Conservation (phyloP, 176 grass and related monocot genomes). For the Tillandsia leiboldiana region DNA sequence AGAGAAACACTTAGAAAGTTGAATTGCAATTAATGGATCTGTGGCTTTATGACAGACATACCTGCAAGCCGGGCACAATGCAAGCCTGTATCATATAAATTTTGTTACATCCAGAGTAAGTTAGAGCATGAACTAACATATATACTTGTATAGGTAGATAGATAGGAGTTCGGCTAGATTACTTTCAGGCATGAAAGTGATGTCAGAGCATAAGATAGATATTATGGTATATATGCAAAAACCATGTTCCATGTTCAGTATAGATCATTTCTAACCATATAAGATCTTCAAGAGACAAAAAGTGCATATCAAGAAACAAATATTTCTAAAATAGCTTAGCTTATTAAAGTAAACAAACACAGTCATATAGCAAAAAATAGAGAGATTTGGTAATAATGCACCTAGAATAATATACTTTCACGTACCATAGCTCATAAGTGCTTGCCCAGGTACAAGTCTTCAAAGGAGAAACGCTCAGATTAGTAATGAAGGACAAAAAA, state of each 20-base stretch:
- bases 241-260: no score
- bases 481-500: constrained; percentile 2
- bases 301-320: no score
- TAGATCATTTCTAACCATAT: no score
- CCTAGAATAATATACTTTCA: constrained; percentile 9
- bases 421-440: constrained; percentile 79
- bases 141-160: not conserved
- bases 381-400: not conserved
- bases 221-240: no score
- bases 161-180: no score
- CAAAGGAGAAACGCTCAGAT: constrained; percentile 25
- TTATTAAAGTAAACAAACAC: no score
- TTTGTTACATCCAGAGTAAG: not conserved
- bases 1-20: constrained; percentile 6
- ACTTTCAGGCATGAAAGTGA: no score
- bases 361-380: no score
- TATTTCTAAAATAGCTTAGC: no score
- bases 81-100: constrained; percentile 47
- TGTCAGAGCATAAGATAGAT: no score
- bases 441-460: constrained; percentile 91
- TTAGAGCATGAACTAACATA: not conserved
- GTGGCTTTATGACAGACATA: constrained; percentile 27
- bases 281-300: no score
- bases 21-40: constrained; percentile 6
- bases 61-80: constrained; percentile 89